Conservation (phyloP, 257 asterid species). For the Primulina eburnea region DNA sequence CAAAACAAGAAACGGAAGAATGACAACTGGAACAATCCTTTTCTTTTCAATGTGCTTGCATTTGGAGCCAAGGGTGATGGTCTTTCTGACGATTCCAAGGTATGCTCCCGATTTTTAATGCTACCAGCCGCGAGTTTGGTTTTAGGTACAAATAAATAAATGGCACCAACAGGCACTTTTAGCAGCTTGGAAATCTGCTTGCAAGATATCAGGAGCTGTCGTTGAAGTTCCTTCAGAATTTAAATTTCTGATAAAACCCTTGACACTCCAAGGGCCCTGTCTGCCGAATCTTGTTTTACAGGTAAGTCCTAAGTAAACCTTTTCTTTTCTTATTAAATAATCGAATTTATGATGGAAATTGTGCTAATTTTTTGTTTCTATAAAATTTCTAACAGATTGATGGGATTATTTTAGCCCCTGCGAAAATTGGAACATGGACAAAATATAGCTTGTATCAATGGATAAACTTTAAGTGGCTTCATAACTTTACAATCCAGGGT, state of each 20-base stretch:
- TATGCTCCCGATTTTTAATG: neutral
- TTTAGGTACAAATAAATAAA: too few relatives aligned
- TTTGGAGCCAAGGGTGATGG: conserved; percentile 80
- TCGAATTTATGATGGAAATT: neutral
- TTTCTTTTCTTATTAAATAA: neutral
- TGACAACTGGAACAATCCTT: conserved; percentile 20
- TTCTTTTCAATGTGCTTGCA: conserved; percentile 42
- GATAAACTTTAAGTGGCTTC: conserved; percentile 74
- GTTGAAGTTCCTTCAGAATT: conserved; percentile 47
- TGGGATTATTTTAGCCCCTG: conserved; percentile 66
- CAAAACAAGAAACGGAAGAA: conserved; percentile 36
- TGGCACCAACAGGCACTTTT: conserved; percentile 49
- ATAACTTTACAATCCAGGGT: conserved; percentile 71
- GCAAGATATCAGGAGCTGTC: conserved; percentile 51
- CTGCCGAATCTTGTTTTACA: conserved; percentile 64
- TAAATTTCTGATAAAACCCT: conserved; percentile 60
- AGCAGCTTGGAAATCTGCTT: conserved; percentile 71
- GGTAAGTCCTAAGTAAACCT: conserved; percentile 26
- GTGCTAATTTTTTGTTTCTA: neutral
- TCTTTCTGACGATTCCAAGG: conserved; percentile 68
- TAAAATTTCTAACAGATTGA: conserved; percentile 46
- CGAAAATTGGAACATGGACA: conserved; percentile 58
- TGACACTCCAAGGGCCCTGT: conserved; percentile 76
- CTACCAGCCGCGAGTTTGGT: too few relatives aligned
- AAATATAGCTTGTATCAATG: conserved; percentile 66